Evolutionary conservation across 495 filamentous ascomycete genomes (phyloP), one percentile per base, ranked within the genome.

Genomic region (Talaromyces thailandensis): DNA sequence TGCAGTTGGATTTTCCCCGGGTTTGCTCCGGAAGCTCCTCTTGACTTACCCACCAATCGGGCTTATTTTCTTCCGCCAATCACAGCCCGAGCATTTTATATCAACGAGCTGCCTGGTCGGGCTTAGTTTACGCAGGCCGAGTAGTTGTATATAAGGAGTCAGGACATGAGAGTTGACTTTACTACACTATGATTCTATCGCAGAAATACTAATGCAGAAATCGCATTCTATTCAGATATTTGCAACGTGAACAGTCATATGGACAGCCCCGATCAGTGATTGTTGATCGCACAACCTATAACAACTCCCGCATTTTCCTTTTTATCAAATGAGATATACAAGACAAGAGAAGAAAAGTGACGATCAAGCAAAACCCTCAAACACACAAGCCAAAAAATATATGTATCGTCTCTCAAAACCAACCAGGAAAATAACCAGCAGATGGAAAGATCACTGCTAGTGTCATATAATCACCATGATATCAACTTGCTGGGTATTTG

Each of bases 21-120:
- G 18, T 58, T 58, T 58, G 12, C 56, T 58, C 24, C n/a, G 57
- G 57, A 48, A 18, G 43, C 43, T 48, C 43, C 43, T 48, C 43
- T 48, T 48, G 43, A n/a, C 16, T 25, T 40, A 18, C 50, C 50
- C 50, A 53, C 50, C 50, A 53, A 53, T 53, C 31, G 57, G 57
- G 12, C 32, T n/a, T 18, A 59, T 35, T 59, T n/a, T 59, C 31
- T 59, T 59, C 57, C 57, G 57, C 57, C 57, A 59, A 59, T 59
- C 28, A 29, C 32, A 59, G 16, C 43, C 3, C 2, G 11, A 18
- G 40, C 3, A 9, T n/a, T 18, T 18, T 45, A 18, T 37, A 37
- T 37, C 12, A 14, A 37, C 6, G 40, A 45, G 0, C 9, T 45
- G 43, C 43, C 43, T 48, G 40, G 16, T 8, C 11, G 43, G 43